Base-by-base conservation (phyloP, 2,329 filamentous ascomycete genomes). In the Stemphylium beticola region DNA sequence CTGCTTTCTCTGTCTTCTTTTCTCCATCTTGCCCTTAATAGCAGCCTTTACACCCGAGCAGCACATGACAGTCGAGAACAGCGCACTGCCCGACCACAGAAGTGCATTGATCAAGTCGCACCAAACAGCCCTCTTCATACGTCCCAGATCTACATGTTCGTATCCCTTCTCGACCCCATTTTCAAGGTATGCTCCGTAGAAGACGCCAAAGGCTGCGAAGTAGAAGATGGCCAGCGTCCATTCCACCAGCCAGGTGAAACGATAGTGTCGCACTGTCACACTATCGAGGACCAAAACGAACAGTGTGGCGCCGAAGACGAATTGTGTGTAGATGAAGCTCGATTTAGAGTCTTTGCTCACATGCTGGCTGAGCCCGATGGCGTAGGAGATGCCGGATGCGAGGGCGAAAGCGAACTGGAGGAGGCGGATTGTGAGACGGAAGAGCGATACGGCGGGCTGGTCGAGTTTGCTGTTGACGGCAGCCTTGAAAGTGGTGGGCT, bases 21-120 rank as follows among this genome's bases (percentile, higher is more conserved):
- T 29, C 9, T 29, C 26, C 9, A 36, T 36, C n/a, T 55, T 69
- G 6, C 38, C 52, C 22, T 59, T 63, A 20, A 66, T 53, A 1
- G 54, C 46, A 10, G 58, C 65, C 48, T 61, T 68, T 5, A 58
- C 34, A 0, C 65, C 67, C 9, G 63, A 58, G 41, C 62, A 68
- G 43, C 65, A 68, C 67, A 69, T 68, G 11, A 38, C 31, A 8
- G 64, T 61, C 18, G 67, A 66, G 43, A 69, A 69, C 1, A 62
- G 14, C 3, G 67, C 64, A 37, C 65, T 66, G n/a, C 39, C 56
- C 3, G 58, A 33, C 67, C 65, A 69, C 10, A 69, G 43, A 17
- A 68, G 18, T 20, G 61, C 64, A 15, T 64, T 69, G 14, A 67
- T 43, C 8, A 69, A 47, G 37, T 69, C 53, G 12, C 64, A 54